Conservation (phyloP, 2,329 filamentous ascomycete genomes). For the Calonectria honghensis region DNA sequence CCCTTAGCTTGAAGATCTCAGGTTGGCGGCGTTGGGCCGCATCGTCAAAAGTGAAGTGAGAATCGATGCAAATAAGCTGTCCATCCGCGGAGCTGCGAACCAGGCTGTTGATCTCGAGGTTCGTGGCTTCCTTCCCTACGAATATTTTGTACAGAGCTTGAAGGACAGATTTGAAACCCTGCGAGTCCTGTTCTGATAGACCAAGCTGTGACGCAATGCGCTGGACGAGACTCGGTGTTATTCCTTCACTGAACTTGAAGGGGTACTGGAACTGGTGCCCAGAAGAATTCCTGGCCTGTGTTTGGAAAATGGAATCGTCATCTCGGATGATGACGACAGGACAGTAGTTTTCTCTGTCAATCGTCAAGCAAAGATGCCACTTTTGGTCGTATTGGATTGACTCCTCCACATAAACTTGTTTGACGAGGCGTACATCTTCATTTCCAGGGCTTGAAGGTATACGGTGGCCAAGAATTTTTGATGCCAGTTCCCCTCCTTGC, state of each 20-base stretch:
- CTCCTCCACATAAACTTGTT: constrained; percentile 62
- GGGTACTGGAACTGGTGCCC: constrained; percentile 44
- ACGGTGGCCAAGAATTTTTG: constrained; percentile 44
- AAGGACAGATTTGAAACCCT: constrained; percentile 50
- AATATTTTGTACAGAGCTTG: constrained; percentile 62
- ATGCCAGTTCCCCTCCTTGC: constrained; percentile 46
- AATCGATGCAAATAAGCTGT: constrained; percentile 58
- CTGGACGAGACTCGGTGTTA: constrained; percentile 51
- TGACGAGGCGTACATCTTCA: constrained; percentile 43
- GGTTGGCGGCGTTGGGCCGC: constrained; percentile 65
- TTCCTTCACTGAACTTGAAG: constrained; percentile 55
- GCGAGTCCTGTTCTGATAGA: not conserved
- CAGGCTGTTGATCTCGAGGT: constrained; percentile 65
- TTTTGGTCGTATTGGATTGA: constrained; percentile 54
- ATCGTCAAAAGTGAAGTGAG: constrained; percentile 69
- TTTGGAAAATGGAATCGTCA: constrained; percentile 43
- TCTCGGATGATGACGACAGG: constrained; percentile 61
- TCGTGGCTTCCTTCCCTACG: constrained; percentile 66
- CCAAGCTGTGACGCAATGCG: constrained; percentile 39
- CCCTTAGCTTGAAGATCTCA: constrained; percentile 62
- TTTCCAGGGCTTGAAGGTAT: constrained; percentile 26
- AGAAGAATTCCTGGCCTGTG: constrained; percentile 35
- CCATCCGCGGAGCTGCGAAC: constrained; percentile 53
- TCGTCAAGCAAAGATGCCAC: constrained; percentile 65
- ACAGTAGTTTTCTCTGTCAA: constrained; percentile 64